Conservation (phyloP, 2,329 filamentous ascomycete genomes). For the Paraphaeosphaeria sporulosa region DNA sequence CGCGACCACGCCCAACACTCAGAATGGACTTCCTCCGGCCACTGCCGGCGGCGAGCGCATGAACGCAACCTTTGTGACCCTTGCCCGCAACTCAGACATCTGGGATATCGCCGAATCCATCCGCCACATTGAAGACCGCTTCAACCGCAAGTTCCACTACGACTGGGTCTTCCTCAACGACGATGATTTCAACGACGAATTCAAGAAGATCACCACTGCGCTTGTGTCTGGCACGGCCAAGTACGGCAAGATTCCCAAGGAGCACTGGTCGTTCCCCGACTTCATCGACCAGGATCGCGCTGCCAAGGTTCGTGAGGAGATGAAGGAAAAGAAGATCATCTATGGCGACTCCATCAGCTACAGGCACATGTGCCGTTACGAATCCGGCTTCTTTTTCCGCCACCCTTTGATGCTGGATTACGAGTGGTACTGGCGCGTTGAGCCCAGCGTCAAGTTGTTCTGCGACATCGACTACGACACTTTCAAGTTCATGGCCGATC, state of each 20-base stretch:
- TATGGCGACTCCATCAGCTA: constrained; percentile 98
- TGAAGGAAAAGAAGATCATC: constrained; percentile 94
- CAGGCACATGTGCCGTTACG: constrained; percentile 99
- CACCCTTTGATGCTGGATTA: constrained; percentile 93
- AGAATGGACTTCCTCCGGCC: constrained; percentile 44
- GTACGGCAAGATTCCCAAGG: constrained; percentile 86
- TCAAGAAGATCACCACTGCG: constrained; percentile 89
- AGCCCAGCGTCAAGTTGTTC: constrained; percentile 94
- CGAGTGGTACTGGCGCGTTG: constrained; percentile 99
- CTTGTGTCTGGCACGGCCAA: constrained; percentile 92
- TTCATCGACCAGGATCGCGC: constrained; percentile 97
- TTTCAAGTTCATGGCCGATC: constrained; percentile 94
- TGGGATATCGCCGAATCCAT: constrained; percentile 98
- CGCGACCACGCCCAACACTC: constrained; percentile 44
- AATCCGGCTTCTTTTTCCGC: constrained; percentile 99
- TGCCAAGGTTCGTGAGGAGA: constrained; percentile 87
- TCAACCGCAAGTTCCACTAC: constrained; percentile 96
- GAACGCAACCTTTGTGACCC: constrained; percentile 97
- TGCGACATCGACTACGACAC: constrained; percentile 96
- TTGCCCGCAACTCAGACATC: constrained; percentile 90
- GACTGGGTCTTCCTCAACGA: constrained; percentile 99
- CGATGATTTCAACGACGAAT: constrained; percentile 87
- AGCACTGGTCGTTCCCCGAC: constrained; percentile 97
- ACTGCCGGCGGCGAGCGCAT: constrained; percentile 75
- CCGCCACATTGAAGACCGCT: constrained; percentile 94